Conservation (phyloP, 1,284 basidiomycete genomes). For the Puccinia hordei region DNA sequence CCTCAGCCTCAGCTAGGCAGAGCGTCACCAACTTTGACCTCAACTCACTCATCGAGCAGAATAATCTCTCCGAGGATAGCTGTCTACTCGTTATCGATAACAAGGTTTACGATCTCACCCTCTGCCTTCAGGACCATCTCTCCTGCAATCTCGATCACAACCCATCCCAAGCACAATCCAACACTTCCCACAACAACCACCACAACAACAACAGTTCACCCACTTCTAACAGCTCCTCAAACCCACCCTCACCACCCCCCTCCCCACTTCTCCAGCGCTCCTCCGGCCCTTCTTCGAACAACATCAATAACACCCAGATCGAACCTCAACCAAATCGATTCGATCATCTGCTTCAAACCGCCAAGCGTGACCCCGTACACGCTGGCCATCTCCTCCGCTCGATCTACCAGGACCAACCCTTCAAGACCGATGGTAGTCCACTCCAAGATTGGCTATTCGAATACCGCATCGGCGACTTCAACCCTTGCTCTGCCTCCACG, state of each 20-base stretch:
- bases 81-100: constrained; percentile 23
- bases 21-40: constrained; percentile 27
- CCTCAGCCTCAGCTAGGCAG: too few species aligned
- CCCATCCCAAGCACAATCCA: not conserved
- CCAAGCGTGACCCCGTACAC: constrained; percentile 30
- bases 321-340: not conserved
- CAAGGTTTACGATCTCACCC: constrained; percentile 42
- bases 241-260: constrained; percentile 12
- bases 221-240: not conserved
- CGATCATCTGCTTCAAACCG: not conserved
- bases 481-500: not conserved
- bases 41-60: constrained; percentile 30
- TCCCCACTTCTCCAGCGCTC: not conserved
- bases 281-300: not conserved
- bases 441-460: constrained; percentile 13
- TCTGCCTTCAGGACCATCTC: constrained; percentile 35
- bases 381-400: constrained; percentile 14
- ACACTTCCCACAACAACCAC: too few species aligned
- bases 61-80: constrained; percentile 33
- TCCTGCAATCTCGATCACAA: not conserved
- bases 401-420: constrained; percentile 10
- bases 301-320: not conserved
- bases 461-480: constrained; percentile 43
- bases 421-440: not conserved
- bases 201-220: too few species aligned